Base-by-base conservation (phyloP, 2,329 filamentous ascomycete genomes). In the Stenocarpella maydis region DNA sequence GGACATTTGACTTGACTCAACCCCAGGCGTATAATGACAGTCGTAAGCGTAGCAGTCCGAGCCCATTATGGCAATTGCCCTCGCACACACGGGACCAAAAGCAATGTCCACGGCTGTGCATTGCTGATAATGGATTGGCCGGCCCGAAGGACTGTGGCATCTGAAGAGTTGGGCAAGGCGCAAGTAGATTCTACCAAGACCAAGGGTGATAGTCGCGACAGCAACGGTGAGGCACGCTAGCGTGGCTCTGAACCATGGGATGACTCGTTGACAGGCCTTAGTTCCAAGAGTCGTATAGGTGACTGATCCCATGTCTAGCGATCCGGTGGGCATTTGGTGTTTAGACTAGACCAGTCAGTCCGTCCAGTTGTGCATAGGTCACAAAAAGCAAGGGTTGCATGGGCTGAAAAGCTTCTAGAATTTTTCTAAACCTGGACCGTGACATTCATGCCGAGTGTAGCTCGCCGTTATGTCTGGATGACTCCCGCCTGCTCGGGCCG, bases 1-100 rank as follows among this genome's bases (percentile, higher is more conserved):
- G 53, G 34, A 39, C 53, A 39, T 39, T 37, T 49, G 58, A 49
- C 58, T 63, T 63, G 58, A 63, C 58, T 63, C 58, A 24, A 63
- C 26, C 58, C 58, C 43, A 34, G 58, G 58, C 31, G 15, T 49
- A 63, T 63, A 63, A 49, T 47, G n/a, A 34, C 41, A 63, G n/a
- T 34, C 19, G n/a, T 49, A 63, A 63, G 43, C 12, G 15, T 49
- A 14, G 15, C 43, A 63, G 58, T 63, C 58, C 24, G 58, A 63
- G 28, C 58, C 41, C 28, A 14, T 49, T 49, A 41, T 43, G 58
- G 58, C 10, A 43, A 12, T 34, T 47, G 41, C 47, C 26, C 47
- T 45, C 21, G 7, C 24, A 10, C 12, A 47, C 4, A 41, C 41
- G 58, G 31, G n/a, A 34, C 58, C 58, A 61, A 47, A 34, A 24